Conservation (phyloP, 345 rosid genomes). For the Eucalyptus fibrosa region DNA sequence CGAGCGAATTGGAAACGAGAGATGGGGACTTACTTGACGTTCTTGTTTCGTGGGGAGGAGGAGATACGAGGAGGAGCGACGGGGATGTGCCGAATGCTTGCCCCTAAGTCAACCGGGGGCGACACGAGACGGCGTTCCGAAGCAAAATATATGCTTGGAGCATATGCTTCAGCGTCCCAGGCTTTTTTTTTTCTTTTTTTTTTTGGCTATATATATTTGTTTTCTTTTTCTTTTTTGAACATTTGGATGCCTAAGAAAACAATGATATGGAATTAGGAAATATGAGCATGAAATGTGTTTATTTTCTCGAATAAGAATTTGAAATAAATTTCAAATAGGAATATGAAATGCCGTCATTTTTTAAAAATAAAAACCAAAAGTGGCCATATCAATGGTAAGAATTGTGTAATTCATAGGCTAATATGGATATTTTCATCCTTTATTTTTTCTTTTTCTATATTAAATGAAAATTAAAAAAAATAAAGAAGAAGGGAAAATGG, state of each 20-base stretch:
- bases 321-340: too few species aligned
- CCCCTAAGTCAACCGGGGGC: neutral
- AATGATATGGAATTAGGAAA: too few species aligned
- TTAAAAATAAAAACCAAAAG: too few species aligned
- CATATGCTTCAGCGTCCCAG: neutral
- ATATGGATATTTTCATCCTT: too few species aligned
- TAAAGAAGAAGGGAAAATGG: too few species aligned
- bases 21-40: neutral
- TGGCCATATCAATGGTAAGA: too few species aligned
- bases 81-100: neutral
- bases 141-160: neutral
- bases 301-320: too few species aligned
- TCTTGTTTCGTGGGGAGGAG: neutral
- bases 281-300: too few species aligned
- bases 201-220: too few species aligned
- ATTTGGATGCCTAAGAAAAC: neutral
- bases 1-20: neutral
- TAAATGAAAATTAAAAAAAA: too few species aligned
- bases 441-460: too few species aligned
- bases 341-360: accelerated
- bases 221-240: accelerated
- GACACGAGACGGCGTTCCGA: neutral
- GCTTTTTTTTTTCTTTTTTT: neutral
- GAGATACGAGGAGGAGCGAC: neutral
- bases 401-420: accelerated